A percentile compares a stretch with the other conserved stretches of the same genome.
phyloP scores from a whole-genome alignment of 768 basidiomycete genomes.

The Kwoniella pini region DNA sequence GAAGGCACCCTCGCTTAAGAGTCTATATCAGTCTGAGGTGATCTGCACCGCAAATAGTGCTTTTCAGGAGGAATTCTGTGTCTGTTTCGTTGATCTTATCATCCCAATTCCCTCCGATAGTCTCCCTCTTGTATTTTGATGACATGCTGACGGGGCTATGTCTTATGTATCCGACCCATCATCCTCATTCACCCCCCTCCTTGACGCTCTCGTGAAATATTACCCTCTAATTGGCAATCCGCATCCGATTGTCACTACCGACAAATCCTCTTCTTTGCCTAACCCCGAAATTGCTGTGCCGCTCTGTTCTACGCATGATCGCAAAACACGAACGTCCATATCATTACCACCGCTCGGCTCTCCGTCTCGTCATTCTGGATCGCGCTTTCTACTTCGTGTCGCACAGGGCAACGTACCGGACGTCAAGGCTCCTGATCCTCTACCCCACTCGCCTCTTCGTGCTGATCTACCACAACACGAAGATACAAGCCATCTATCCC shows the following conservation, averaged over 20 bases:
- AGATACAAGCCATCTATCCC: too few species aligned
- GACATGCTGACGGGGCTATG: slow-evolving; percentile 1
- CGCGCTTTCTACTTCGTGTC: slow-evolving; percentile 3
- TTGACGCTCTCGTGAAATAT: slow-evolving; percentile 30
- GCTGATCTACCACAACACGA: too few species aligned
- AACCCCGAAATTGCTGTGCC: slow-evolving; percentile 10
- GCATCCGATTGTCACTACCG: not conserved
- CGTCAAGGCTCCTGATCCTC: slow-evolving; percentile 7
- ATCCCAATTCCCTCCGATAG: not conserved
- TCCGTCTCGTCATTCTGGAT: slow-evolving; percentile 3
- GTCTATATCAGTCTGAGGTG: too few species aligned
- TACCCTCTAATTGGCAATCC: slow-evolving; percentile 18
- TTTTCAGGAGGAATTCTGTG: too few species aligned
- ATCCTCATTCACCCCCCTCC: slow-evolving; percentile 18
- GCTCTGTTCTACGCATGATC: slow-evolving; percentile 5
- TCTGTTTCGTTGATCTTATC: not conserved
- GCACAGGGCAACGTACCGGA: slow-evolving; percentile 7
- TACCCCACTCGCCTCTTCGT: not conserved
- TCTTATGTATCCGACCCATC: not conserved
- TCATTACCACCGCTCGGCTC: not conserved
- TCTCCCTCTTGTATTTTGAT: not conserved
- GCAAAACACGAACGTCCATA: not conserved
- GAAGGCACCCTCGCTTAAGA: not conserved
- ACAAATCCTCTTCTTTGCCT: slow-evolving; percentile 6
- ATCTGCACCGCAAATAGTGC: not conserved